Base-by-base conservation (phyloP, 2,329 filamentous ascomycete genomes). In the Simplicillium sp. region DNA sequence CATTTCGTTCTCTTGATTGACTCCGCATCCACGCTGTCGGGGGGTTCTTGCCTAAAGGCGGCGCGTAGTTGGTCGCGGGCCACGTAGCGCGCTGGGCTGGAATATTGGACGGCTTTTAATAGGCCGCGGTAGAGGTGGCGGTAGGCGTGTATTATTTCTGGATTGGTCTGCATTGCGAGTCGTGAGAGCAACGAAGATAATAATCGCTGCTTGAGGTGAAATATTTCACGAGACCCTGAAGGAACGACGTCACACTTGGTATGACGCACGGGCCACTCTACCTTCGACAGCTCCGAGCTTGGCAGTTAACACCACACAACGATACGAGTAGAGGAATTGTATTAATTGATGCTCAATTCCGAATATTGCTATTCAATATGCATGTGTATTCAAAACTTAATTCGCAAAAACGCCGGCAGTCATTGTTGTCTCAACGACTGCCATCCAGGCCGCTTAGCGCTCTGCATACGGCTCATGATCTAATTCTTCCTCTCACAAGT, bases 101-200 rank as follows among this genome's bases (percentile, higher is more conserved):
- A 75, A 64, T 79, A 85, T 47, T 83, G 79, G 16, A 90, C 76
- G 4, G 84, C 86, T 25, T 70, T 75, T n/a, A 89, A 69, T 14
- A 75, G 65, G 7, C 70, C 70, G 39, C 81, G 77, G 54, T 84
- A 82, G 29, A 92, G 68, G 43, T 75, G 67, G 45, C 86, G 75
- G 61, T 90, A 92, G 36, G 82, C 77, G 49, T 73, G 70, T 32
- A 81, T 54, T 39, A 86, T 54, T 25, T 78, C 62, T 12, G 54
- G 46, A 8, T 57, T 52, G 28, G 45, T 40, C 14, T 47, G 39
- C 52, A 55, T 57, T 31, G 20, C 37, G 33, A 39, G 20, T 38
- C 32, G 11, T 37, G n/a, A n/a, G n/a, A 18, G 17, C 15, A 17
- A 25, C 8, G n/a, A n/a, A 11, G 16, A 34, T 4, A 13, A n/a